Percentiles rank a stretch among this genome's conserved stretches.
phyloP scores from a whole-genome alignment of 441 rosid genomes.

The Croton laevigatus region DNA sequence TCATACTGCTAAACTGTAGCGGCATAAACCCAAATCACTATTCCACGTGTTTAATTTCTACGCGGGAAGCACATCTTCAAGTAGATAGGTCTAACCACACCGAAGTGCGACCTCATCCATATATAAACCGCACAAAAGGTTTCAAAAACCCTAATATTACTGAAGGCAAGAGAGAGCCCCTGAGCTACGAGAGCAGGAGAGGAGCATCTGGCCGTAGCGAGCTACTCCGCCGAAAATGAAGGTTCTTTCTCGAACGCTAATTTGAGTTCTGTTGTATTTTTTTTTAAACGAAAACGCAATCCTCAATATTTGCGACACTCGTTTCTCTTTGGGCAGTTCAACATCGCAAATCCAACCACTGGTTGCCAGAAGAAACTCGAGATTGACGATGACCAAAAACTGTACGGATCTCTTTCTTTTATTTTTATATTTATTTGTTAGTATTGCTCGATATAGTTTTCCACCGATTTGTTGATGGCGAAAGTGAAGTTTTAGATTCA shows the following conservation, averaged over 20 bases:
- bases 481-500: too few species aligned
- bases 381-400: constrained; percentile 69
- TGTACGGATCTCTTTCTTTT: constrained; percentile 30
- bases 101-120: not conserved
- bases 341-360: constrained; percentile 66
- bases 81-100: not conserved
- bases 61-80: not conserved
- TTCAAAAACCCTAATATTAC: constrained; percentile 20
- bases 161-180: not conserved
- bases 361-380: constrained; percentile 81
- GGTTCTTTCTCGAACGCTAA: constrained; percentile 17
- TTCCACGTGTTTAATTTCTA: not conserved
- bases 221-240: constrained; percentile 29
- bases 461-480: not conserved
- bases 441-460: not conserved
- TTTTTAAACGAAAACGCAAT: not conserved
- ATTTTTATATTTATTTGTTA: too few species aligned
- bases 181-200: constrained; percentile 9
- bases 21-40: not conserved
- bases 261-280: too few species aligned
- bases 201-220: not conserved
- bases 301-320: not conserved
- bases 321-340: constrained; percentile 34
- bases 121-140: not conserved
- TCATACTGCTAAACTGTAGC: not conserved